These are phyloP conservation scores for Tubosaeta sp. DNA, from an alignment of 768 basidiomycete species.

Conservation along the genomic window DNA sequence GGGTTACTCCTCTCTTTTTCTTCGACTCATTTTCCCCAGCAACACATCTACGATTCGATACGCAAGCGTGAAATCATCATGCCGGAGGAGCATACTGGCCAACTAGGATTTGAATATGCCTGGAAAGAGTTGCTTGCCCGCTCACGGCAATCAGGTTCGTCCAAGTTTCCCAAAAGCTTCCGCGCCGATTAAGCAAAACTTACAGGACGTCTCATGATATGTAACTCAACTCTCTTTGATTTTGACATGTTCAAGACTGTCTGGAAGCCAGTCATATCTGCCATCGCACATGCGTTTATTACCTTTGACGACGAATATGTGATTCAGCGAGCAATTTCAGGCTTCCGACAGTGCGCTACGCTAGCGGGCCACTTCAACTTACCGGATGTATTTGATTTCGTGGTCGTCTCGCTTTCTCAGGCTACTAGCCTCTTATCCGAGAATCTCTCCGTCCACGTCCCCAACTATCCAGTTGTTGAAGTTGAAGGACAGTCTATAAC, in stretches of 20 bases:
- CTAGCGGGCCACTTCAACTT: conserved; percentile 85
- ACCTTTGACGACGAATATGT: conserved; percentile 96
- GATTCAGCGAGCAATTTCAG: conserved; percentile 89
- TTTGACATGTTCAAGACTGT: conserved; percentile 89
- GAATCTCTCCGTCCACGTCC: conserved; percentile 60
- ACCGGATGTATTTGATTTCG: conserved; percentile 95
- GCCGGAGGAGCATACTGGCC: conserved; percentile 96
- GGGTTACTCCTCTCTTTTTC: conserved; percentile 14
- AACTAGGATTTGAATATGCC: conserved; percentile 96
- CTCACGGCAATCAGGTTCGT: conserved; percentile 71
- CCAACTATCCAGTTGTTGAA: conserved; percentile 84
- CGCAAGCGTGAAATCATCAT: conserved; percentile 92
- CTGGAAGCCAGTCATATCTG: conserved; percentile 92
- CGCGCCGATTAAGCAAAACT: conserved; percentile 37
- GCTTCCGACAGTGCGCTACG: conserved; percentile 95
- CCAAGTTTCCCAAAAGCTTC: conserved; percentile 1
- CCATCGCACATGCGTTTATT: conserved; percentile 93
- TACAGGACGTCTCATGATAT: conserved; percentile 54
- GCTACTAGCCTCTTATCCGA: conserved; percentile 86
- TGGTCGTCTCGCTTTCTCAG: conserved; percentile 87
- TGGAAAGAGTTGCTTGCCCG: conserved; percentile 94
- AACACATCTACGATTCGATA: conserved; percentile 90
- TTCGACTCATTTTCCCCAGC: conserved; percentile 41
- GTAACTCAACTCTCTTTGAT: conserved; percentile 80
- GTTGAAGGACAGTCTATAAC: conserved; percentile 88